Percentiles rank a stretch among this genome's conserved stretches.
Conservation (phyloP, 192 early-diverging fungal genomes). For the Phycomyces blakesleeanus region DNA sequence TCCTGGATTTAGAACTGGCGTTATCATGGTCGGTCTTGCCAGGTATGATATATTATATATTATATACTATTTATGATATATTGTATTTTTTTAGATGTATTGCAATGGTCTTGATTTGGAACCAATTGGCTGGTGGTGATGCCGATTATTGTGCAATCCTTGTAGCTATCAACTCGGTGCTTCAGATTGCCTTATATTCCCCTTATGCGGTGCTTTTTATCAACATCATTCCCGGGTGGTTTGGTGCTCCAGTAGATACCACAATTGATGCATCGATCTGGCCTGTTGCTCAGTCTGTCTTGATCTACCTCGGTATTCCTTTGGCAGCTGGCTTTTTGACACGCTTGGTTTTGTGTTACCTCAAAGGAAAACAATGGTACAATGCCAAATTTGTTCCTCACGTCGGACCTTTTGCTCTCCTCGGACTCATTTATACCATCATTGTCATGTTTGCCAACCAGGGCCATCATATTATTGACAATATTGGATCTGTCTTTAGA, state of each 20-base stretch:
- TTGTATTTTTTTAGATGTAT: slow-evolving; percentile 51
- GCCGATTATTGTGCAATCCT: slow-evolving; percentile 64
- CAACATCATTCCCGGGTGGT: slow-evolving; percentile 43
- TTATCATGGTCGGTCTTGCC: slow-evolving; percentile 50
- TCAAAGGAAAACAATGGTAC: slow-evolving; percentile 45
- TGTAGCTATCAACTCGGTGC: slow-evolving; percentile 65
- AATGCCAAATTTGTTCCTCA: slow-evolving; percentile 48
- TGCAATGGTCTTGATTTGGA: slow-evolving; percentile 81
- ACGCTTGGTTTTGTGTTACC: slow-evolving; percentile 1
- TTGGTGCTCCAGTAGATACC: slow-evolving; percentile 20
- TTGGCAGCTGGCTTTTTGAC: slow-evolving; percentile 50
- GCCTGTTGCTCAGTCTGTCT: slow-evolving; percentile 48
- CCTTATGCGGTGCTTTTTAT: slow-evolving; percentile 59
- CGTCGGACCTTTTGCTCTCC: slow-evolving; percentile 51
- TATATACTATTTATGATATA: neutral
- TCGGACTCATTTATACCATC: slow-evolving; percentile 65
- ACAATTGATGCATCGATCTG: slow-evolving; percentile 47
- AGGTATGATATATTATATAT: slow-evolving; percentile 12
- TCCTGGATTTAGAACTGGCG: slow-evolving; percentile 59
- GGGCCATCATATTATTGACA: slow-evolving; percentile 52
- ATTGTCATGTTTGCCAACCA: slow-evolving; percentile 68
- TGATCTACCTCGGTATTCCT: slow-evolving; percentile 68
- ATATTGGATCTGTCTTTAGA: slow-evolving; percentile 59
- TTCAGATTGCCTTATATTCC: slow-evolving; percentile 61
- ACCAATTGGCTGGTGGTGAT: slow-evolving; percentile 63